Base-by-base conservation (phyloP, 306 rosid species). In the Pyrus betulifolia region DNA sequence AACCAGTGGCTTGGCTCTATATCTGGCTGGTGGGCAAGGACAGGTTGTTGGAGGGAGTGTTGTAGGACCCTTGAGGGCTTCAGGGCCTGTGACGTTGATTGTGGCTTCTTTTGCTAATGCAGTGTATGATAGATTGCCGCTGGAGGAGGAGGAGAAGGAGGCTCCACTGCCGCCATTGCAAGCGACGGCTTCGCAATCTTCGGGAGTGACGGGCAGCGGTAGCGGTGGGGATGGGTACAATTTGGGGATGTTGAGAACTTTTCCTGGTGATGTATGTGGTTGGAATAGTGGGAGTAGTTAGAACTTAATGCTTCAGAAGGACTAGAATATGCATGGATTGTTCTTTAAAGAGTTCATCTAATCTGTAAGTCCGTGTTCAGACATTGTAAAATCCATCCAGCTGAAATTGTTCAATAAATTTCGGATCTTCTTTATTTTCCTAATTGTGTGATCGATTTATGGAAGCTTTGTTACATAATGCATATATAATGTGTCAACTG, bases 1-100 rank as follows among this genome's bases (percentile, higher is more conserved):
- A 21, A 72, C 82, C 1, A 78, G 85, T 6, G 83, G 87, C 11
- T 69, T 84, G 69, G 58, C 85, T 4, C 61, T 84, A 33, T 81
- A 74, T 52, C 44, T 84, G 80, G 57, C 78, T 4, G 83, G 83
- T 40, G 78, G 83, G 35, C 81, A 81, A 57, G 85, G 87, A 25
- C 87, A 84, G 45, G 85, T 84, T 15, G 72, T 78, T 9, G 87
- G 87, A 18, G 87, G 87, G 72, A 81, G 45, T 35, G 87, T 84
- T 11, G 46, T 69, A 23, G 82, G 83, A 52, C 82, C 85, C 1
- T 45, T 84, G 79, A 70, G 55, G 11, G 87, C 87, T 19, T 81
- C 82, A 3, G 78, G 83, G 44, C 80, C 87, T 21, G 87, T 84
- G 77, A 30, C 74, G 4, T 49, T 84, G 80, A 74, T 84, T 84